Evolutionary conservation across 441 rosid species (phyloP).

Genomic region (Sinapis alba): DNA sequence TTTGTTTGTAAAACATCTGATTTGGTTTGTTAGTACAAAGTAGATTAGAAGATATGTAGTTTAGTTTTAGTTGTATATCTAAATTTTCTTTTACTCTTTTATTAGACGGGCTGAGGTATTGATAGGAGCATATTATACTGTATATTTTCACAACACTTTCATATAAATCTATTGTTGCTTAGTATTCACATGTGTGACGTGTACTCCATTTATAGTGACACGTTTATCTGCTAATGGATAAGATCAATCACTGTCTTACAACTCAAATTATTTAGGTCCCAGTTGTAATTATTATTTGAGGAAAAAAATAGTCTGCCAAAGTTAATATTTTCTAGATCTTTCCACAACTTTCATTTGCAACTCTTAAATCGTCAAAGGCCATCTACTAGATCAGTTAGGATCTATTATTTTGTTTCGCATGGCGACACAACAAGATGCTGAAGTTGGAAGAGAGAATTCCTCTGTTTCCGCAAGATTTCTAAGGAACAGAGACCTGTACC

Average conservation of each 20-base stretch:
- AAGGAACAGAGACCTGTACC: conserved; percentile 55
- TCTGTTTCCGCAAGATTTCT: conserved; percentile 35
- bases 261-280: conserved; percentile 4
- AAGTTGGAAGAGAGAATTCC: conserved; percentile 25
- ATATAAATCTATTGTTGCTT: conserved; percentile 12
- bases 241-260: conserved; percentile 30
- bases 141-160: not conserved
- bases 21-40: conserved; percentile 15
- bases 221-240: conserved; percentile 29
- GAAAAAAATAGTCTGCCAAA: not conserved
- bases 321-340: conserved; percentile 8
- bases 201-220: not conserved
- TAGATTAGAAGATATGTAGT: conserved; percentile 8
- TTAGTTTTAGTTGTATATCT: not conserved
- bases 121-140: conserved; percentile 1
- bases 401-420: conserved; percentile 1
- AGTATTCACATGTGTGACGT: not conserved
- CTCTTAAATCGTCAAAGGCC: conserved; percentile 3
- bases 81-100: not conserved
- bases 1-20: conserved; percentile 7
- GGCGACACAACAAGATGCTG: conserved; percentile 29
- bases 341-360: not conserved
- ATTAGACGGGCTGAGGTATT: conserved; percentile 1
- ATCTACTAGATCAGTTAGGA: not conserved
- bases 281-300: not conserved